Evolutionary conservation across 805 yeast genomes (phyloP).

Genomic region (Candida sakaeoensis): DNA sequence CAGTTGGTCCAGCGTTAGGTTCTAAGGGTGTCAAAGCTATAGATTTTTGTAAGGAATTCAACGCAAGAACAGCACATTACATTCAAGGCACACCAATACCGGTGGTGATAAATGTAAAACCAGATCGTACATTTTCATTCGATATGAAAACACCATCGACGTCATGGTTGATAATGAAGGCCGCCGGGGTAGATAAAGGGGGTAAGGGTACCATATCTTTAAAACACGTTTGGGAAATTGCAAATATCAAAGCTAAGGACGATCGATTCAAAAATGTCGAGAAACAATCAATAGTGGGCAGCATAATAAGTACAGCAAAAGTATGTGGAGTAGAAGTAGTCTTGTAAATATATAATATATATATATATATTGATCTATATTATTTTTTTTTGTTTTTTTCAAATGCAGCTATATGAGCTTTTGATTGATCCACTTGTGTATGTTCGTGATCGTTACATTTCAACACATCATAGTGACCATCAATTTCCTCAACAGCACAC

Average conservation of each 20-base stretch:
- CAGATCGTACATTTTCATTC: conserved; percentile 87
- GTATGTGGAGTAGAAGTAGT: conserved; percentile 84
- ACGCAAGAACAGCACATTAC: conserved; percentile 89
- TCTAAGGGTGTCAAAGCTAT: conserved; percentile 98
- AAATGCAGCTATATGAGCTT: conserved; percentile 91
- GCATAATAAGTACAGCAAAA: conserved; percentile 83
- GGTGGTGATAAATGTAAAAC: conserved; percentile 75
- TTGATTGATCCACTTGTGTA: conserved; percentile 86
- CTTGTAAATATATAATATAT: conserved; percentile 10
- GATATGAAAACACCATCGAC: conserved; percentile 91
- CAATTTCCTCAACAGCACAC: conserved; percentile 59
- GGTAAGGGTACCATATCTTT: conserved; percentile 67
- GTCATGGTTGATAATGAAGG: conserved; percentile 76
- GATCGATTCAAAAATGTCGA: conserved; percentile 68
- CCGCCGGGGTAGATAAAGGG: conserved; percentile 80
- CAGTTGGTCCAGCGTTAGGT: conserved; percentile 98
- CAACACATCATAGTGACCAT: conserved; percentile 32
- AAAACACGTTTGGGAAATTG: conserved; percentile 92
- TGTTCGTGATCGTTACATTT: conserved; percentile 67
- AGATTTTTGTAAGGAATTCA: conserved; percentile 97
- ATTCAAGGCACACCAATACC: conserved; percentile 90
- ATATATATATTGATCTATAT: conserved; percentile 4
- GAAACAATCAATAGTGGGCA: conserved; percentile 73
- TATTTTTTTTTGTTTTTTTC: conserved; percentile 74
- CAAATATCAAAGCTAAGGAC: conserved; percentile 88